Percentiles rank a stretch among this genome's conserved stretches.
Conservation (phyloP, 2,329 filamentous ascomycete species). For the Tolypocladium ovalisporum region DNA sequence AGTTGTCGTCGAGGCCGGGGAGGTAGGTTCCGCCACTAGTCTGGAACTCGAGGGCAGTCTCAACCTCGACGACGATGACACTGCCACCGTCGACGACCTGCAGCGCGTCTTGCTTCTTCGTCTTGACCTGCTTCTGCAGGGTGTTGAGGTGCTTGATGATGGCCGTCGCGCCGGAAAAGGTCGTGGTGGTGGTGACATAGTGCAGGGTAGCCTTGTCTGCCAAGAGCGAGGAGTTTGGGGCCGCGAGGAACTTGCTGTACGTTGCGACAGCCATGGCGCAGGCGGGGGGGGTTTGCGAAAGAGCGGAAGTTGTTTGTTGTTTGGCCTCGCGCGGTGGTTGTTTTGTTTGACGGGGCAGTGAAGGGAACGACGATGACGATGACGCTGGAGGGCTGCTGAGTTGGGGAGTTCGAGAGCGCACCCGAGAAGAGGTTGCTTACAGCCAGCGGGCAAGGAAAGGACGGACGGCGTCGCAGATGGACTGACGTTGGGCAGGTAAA, state of each 20-base stretch:
- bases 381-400: not conserved
- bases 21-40: conserved; percentile 77
- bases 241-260: conserved; percentile 64
- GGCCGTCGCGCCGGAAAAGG: conserved; percentile 56
- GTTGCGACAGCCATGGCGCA: conserved; percentile 28
- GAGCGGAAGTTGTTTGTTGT: not conserved
- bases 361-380: not conserved
- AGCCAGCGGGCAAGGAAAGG: not conserved
- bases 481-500: not conserved
- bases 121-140: conserved; percentile 65
- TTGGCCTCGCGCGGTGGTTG: not conserved
- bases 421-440: not conserved
- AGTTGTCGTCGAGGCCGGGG: conserved; percentile 87
- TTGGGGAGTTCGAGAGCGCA: not conserved
- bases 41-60: conserved; percentile 74
- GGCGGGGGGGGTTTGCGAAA: not conserved
- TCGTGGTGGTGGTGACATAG: conserved; percentile 83
- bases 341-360: not conserved
- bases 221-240: conserved; percentile 53
- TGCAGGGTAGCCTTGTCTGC: conserved; percentile 59
- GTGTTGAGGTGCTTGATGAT: conserved; percentile 74
- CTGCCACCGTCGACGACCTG: conserved; percentile 60
- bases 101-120: conserved; percentile 70
- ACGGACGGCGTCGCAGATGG: not conserved
- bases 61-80: conserved; percentile 70